These are phyloP conservation scores for Kwoniella botswanensis DNA, from an alignment of 768 basidiomycete species.

Conservation along the genomic window DNA sequence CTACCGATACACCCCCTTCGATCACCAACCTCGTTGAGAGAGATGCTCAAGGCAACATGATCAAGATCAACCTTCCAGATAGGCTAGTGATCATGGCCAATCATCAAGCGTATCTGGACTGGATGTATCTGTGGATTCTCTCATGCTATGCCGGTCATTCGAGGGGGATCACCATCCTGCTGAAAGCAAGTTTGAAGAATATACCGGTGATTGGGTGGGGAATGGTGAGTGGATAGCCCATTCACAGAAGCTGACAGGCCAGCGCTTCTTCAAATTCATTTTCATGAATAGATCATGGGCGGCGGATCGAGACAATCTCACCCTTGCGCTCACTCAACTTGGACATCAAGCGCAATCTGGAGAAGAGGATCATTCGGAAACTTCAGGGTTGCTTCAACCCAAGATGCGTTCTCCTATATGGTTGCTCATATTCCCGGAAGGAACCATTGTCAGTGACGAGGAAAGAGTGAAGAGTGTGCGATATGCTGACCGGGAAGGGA, in stretches of 20 bases:
- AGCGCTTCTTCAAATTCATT: slow-evolving; percentile 95
- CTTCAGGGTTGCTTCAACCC: background rate
- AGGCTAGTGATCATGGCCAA: slow-evolving; percentile 87
- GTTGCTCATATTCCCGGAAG: slow-evolving; percentile 92
- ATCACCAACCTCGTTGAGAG: slow-evolving; percentile 65
- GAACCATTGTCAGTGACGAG: slow-evolving; percentile 85
- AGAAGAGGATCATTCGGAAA: slow-evolving; percentile 3
- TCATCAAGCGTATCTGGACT: slow-evolving; percentile 67
- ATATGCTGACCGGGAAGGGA: slow-evolving; percentile 84
- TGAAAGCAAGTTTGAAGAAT: slow-evolving; percentile 88
- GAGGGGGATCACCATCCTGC: slow-evolving; percentile 83
- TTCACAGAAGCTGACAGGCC: background rate
- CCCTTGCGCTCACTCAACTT: slow-evolving; percentile 69
- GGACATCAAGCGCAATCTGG: slow-evolving; percentile 60
- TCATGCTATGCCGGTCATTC: slow-evolving; percentile 46
- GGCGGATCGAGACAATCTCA: slow-evolving; percentile 73
- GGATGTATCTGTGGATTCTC: slow-evolving; percentile 71
- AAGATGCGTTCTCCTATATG: slow-evolving; percentile 65
- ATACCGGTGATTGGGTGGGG: slow-evolving; percentile 90
- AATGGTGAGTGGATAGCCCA: slow-evolving; percentile 46
- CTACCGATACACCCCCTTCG: slow-evolving; percentile 48
- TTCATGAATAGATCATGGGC: slow-evolving; percentile 92
- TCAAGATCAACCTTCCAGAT: slow-evolving; percentile 72
- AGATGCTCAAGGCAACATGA: slow-evolving; percentile 65
- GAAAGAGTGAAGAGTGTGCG: slow-evolving; percentile 83